Evolutionary conservation across 2,329 filamentous ascomycete species (phyloP).

Genomic region (Arthrobotrys entomopaga): DNA sequence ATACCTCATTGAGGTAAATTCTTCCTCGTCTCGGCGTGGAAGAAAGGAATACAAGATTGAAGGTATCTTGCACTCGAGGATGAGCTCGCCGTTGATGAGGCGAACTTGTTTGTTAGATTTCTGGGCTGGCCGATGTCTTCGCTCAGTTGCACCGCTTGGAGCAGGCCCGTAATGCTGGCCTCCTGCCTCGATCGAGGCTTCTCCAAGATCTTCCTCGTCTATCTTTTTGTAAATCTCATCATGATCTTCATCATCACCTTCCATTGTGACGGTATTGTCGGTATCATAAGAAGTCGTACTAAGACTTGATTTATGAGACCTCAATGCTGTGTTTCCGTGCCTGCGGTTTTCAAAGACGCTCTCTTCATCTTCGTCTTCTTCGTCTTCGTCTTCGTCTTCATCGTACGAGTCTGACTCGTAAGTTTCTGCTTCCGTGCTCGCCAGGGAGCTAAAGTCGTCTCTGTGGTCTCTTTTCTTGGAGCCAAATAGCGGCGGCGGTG

Average conservation of each 20-base stretch:
- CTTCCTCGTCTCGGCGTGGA: constrained; percentile 87
- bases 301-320: constrained; percentile 47
- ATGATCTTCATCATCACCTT: constrained; percentile 32
- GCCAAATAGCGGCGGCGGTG: constrained; percentile 84
- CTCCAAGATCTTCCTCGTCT: constrained; percentile 64
- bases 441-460: constrained; percentile 69
- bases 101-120: constrained; percentile 94
- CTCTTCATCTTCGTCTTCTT: constrained; percentile 55
- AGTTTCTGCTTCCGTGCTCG: constrained; percentile 71
- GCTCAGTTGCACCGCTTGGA: constrained; percentile 84
- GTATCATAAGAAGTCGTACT: constrained; percentile 47
- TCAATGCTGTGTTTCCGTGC: constrained; percentile 30
- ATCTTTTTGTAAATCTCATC: constrained; percentile 32
- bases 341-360: constrained; percentile 57
- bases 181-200: constrained; percentile 62
- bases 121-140: constrained; percentile 79
- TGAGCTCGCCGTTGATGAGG: constrained; percentile 95
- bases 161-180: constrained; percentile 86
- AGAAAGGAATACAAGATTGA: constrained; percentile 98
- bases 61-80: constrained; percentile 98
- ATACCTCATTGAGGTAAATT: constrained; percentile 99
- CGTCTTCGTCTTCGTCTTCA: constrained; percentile 60
- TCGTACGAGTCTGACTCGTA: constrained; percentile 72
- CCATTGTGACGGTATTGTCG: constrained; percentile 51
- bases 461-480: constrained; percentile 68